Evolutionary conservation across 2,329 filamentous ascomycete genomes (phyloP), one percentile per base, ranked within the genome.

Genomic region (Leptographium galeiforme): DNA sequence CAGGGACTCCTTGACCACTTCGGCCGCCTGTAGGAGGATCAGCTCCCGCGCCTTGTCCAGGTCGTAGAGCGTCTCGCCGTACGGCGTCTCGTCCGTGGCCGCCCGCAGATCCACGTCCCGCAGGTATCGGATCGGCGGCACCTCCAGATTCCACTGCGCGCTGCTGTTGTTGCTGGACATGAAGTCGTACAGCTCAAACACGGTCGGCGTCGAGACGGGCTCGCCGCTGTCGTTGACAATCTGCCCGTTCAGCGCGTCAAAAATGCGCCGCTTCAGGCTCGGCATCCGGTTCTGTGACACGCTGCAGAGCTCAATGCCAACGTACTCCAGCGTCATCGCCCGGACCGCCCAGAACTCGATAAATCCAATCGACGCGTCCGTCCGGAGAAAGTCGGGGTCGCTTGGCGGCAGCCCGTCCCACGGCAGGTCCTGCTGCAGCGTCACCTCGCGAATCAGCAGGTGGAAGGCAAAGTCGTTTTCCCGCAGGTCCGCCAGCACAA

Each of bases 111-210:
- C 81, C 30, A 94, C 66, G 44, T 82, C 81, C 18, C 71, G 70
- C 56, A 90, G 84, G 56, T 78, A 78, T 43, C 72, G 68, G 19
- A 86, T 70, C 6, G 72, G 65, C 3, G 82, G 80, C 2, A 77
- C 66, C 2, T 75, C 63, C 6, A 71, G 65, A 30, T 71, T 66
- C 71, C 78, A 80, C n/a, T 72, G 63, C 6, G 67, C 70, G 43
- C 75, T 73, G n/a, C 73, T 64, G 16, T 67, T 72, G 47, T 75
- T 74, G 19, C 73, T 64, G 2, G 76, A 67, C 56, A 93, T 78
- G 62, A 97, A 97, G 68, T 98, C 93, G 61, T 95, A 93, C 25
- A 97, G 76, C 59, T 96, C 89, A 62, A 97, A 95, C 8, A 97
- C 78, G 4, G 86, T 89, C 1, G 84, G 77, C 55, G 89, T 55